A percentile compares a stretch with the other conserved stretches of the same genome.
phyloP scores from a whole-genome alignment of 2,329 filamentous ascomycete species.

The Ascocoryne sarcoides region DNA sequence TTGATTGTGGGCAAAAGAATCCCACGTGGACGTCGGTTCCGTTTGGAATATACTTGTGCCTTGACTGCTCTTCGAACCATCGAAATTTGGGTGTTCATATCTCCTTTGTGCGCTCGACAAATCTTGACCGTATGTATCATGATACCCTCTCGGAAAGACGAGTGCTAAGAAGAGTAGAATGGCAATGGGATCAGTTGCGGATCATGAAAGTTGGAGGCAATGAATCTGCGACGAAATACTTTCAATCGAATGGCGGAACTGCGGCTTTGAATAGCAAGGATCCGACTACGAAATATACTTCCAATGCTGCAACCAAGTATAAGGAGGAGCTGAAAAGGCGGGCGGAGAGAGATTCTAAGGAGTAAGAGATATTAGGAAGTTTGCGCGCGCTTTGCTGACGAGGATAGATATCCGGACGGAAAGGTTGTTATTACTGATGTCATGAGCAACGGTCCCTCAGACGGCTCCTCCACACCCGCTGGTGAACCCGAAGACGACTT shows the following conservation, averaged over 20 bases:
- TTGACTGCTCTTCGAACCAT: conserved; percentile 96
- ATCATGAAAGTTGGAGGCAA: conserved; percentile 98
- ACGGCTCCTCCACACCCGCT: conserved; percentile 66
- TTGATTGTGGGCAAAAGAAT: conserved; percentile 96
- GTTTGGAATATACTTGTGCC: conserved; percentile 93
- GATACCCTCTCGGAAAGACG: conserved; percentile 2
- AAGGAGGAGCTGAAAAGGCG: conserved; percentile 92
- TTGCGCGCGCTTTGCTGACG: conserved; percentile 12
- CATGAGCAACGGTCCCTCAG: conserved; percentile 46
- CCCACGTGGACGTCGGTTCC: conserved; percentile 97
- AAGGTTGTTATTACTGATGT: conserved; percentile 71
- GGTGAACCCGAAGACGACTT: conserved; percentile 85
- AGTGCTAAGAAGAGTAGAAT: conserved; percentile 47
- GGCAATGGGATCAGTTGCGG: conserved; percentile 98
- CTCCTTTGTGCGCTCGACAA: conserved; percentile 96
- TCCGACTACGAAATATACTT: conserved; percentile 92
- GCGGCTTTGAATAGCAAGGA: conserved; percentile 95
- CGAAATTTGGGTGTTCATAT: conserved; percentile 97
- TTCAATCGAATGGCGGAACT: conserved; percentile 90
- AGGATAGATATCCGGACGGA: conserved; percentile 67
- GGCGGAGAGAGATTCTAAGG: conserved; percentile 71
- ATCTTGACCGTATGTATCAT: conserved; percentile 79
- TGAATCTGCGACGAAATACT: conserved; percentile 96
- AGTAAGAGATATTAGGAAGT: conserved; percentile 45
- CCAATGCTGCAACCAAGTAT: conserved; percentile 88